Evolutionary conservation across 148 eudicot species (phyloP).

Genomic region (Silene uniflora): DNA sequence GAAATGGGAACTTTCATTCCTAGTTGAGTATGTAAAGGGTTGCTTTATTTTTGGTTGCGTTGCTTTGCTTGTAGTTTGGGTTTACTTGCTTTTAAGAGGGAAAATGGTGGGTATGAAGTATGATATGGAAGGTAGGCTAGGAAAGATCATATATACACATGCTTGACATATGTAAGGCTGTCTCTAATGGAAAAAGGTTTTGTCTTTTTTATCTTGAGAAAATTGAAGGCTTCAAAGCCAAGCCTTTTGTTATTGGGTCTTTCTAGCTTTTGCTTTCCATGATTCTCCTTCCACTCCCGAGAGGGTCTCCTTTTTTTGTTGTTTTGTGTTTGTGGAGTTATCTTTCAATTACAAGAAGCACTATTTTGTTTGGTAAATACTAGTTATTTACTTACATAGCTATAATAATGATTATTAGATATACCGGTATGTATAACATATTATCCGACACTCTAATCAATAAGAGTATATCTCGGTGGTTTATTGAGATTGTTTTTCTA

Average conservation of each 20-base stretch:
- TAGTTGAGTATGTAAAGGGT: conserved; percentile 10
- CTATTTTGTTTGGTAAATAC: too few species aligned
- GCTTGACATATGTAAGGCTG: conserved; percentile 23
- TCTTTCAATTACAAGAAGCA: neutral
- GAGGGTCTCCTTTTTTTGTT: neutral
- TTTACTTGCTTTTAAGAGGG: neutral
- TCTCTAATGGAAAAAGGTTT: conserved; percentile 2
- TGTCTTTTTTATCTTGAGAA: conserved; percentile 24
- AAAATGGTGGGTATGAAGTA: conserved; percentile 9
- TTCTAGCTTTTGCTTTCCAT: conserved; percentile 24
- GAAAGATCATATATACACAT: conserved; percentile 1
- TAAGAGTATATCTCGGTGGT: too few species aligned
- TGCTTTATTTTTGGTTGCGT: neutral
- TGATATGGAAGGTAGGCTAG: conserved; percentile 20
- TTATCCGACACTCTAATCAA: too few species aligned
- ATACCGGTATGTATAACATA: too few species aligned
- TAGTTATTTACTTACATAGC: too few species aligned
- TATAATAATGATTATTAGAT: too few species aligned
- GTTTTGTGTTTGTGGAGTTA: conserved; percentile 1
- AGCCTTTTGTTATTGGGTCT: conserved; percentile 34
- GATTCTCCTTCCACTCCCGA: conserved; percentile 34
- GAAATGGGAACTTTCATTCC: conserved; percentile 71
- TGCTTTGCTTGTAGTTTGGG: conserved; percentile 12
- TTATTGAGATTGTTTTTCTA: too few species aligned
- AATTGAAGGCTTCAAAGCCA: conserved; percentile 23